Base-by-base conservation (phyloP, 176 grass and related monocot species). In the Thinopyrum elongatum region DNA sequence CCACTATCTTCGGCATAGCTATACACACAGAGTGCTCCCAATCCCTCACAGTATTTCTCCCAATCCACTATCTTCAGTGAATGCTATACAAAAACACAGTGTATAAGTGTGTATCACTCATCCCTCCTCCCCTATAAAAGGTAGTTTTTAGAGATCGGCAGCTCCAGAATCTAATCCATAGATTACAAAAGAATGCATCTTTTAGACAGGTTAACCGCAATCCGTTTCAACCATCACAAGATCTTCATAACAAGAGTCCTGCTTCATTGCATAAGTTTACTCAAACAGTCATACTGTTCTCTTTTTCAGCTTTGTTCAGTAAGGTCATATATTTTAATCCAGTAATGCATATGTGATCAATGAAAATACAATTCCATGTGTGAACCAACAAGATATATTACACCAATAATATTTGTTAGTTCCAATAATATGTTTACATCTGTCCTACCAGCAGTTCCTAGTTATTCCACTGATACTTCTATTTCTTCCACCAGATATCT, bases 401-500 rank as follows among this genome's bases (percentile, higher is more conserved):
- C 71, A 47, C 39, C 25, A 74, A 74, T 74, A 74, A 25, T 74
- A 27, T 29, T 49, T 25, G 42, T 46, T 6, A 27, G 14, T 49
- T 47, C 14, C 41, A 75, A 25, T 28, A 75, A 75, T 74, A 47
- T 25, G 44, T 6, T 74, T 47, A 4, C 27, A 47, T 49, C 3
- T 47, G 71, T 49, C 29, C 39, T 49, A 35, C 65, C 22, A 74
- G 25, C 39, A 46, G 7, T 44, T 74, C 23, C 46, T 49, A 74
- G 41, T 35, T 68, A 34, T 33, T 74, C 41, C 71, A 47, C 41
- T 27, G 3, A 74, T 47, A 46, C 5, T 74, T 74, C 27, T 47
- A 74, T 74, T 74, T 74, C 13, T 73, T 44, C 70, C 70, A 73
- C 70, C 69, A 44, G 38, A 38, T 25, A 38, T 73, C 38, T 26